Evolutionary conservation across 352 stramenopile genomes (phyloP), one percentile per base, ranked within the genome.

Genomic region (Phytophthora aleatoria): DNA sequence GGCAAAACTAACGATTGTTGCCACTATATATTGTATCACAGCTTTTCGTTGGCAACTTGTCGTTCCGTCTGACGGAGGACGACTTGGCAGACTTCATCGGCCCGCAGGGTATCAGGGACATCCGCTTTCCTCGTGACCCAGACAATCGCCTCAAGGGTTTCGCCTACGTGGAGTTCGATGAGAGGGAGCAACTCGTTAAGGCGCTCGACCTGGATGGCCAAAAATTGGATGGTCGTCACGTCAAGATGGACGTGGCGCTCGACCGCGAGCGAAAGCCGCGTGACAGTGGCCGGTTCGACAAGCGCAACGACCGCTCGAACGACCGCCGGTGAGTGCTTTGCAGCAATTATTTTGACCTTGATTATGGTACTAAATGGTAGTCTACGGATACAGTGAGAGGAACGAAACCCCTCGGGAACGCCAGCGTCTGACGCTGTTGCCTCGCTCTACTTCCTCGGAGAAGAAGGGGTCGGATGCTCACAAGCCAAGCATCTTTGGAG

Each of bases 81-180:
- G 85, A 95, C 26, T 55, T 96, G 50, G 84, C 77, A 13, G 73
- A 88, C 13, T 92, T 93, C 50, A 75, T 93, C 11, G 77, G 79
- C 10, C 45, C 73, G 3, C 57, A 89, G 2, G 69, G 77, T 13
- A 84, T 95, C 54, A 65, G 50, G 27, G 81, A 95, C 64, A 86
- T 96, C 26, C 85, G 78, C 41, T 77, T 94, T 62, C 83, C 77
- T 31, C 65, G 74, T n/a, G 85, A 96, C 57, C 73, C 61, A 27
- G 73, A 88, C 16, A 76, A 91, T 61, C 82, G 83, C 13, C 77
- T 83, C 16, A 92, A 91, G 71, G 89, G 89, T 44, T 92, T 92
- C 64, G 89, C 87, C 13, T 96, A 95, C 71, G 84, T 96, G 7
- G 87, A 95, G 65, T 95, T 95, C 56, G 61, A 61, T 10, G 70